A percentile compares a stretch with the other conserved stretches of the same genome.
These are phyloP conservation scores for Cadophora malorum DNA, from an alignment of 2,329 filamentous ascomycete species.

Conservation along the genomic window DNA sequence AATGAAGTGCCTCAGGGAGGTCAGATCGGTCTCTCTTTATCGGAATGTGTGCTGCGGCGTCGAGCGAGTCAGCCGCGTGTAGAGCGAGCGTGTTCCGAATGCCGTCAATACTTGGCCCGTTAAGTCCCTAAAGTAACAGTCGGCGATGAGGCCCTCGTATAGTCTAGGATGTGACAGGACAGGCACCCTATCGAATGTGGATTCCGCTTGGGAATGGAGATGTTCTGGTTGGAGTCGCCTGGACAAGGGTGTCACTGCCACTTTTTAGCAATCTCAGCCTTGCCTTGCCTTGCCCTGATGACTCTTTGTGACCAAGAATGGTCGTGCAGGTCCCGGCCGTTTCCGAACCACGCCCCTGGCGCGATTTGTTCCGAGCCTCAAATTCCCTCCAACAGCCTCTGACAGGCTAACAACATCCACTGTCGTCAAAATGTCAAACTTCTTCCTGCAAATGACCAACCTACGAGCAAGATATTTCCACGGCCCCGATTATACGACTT, in stretches of 20 bases:
- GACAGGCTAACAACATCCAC: neutral
- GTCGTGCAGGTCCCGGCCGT: neutral
- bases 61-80: neutral
- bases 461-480: constrained; percentile 14
- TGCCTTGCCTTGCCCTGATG: constrained; percentile 21
- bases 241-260: no score
- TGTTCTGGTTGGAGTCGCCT: constrained; percentile 3
- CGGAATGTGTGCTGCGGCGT: neutral
- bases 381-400: neutral
- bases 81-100: neutral
- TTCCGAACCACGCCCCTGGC: constrained; percentile 1
- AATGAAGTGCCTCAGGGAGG: constrained; percentile 14
- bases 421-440: neutral
- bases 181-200: neutral
- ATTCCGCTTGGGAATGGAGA: constrained; percentile 13
- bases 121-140: neutral
- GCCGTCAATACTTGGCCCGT: neutral
- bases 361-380: constrained; percentile 18
- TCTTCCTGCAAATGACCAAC: constrained; percentile 21
- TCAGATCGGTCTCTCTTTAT: neutral
- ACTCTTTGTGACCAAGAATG: neutral
- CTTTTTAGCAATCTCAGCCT: no score
- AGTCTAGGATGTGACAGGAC: neutral
- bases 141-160: neutral
- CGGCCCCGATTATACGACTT: constrained; percentile 15